These are phyloP conservation scores for Collybia mongolica DNA, from an alignment of 768 basidiomycete species.

Conservation along the genomic window DNA sequence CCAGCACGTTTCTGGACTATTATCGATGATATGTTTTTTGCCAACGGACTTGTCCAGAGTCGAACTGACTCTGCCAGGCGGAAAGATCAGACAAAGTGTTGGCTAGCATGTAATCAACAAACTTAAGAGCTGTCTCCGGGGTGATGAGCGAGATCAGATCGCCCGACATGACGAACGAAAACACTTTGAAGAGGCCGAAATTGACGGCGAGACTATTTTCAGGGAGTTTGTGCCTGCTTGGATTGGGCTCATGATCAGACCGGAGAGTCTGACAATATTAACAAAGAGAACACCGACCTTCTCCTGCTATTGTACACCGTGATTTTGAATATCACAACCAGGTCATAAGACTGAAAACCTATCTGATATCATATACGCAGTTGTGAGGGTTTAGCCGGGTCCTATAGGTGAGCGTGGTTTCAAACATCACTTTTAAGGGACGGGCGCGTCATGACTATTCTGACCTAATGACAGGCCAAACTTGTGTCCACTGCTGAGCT, in stretches of 20 bases:
- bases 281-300: too few relatives aligned
- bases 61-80: conserved; percentile 65
- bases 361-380: too few relatives aligned
- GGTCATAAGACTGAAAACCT: too few relatives aligned
- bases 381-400: too few relatives aligned
- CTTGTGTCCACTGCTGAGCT: background rate
- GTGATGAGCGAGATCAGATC: conserved; percentile 38
- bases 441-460: background rate
- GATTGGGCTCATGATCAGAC: too few relatives aligned
- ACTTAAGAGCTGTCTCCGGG: conserved; percentile 53
- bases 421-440: background rate
- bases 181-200: conserved; percentile 12
- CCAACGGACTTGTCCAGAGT: conserved; percentile 71
- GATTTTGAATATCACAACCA: too few relatives aligned
- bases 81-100: conserved; percentile 7
- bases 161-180: conserved; percentile 11
- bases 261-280: too few relatives aligned
- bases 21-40: conserved; percentile 70
- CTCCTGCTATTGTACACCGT: too few relatives aligned
- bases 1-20: conserved; percentile 81
- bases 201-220: too few relatives aligned
- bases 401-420: too few relatives aligned
- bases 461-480: background rate
- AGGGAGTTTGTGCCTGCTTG: too few relatives aligned
- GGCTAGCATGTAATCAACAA: conserved; percentile 11